Conservation (phyloP, 177 flowering plant species). For the Tripterygium wilfordii region DNA sequence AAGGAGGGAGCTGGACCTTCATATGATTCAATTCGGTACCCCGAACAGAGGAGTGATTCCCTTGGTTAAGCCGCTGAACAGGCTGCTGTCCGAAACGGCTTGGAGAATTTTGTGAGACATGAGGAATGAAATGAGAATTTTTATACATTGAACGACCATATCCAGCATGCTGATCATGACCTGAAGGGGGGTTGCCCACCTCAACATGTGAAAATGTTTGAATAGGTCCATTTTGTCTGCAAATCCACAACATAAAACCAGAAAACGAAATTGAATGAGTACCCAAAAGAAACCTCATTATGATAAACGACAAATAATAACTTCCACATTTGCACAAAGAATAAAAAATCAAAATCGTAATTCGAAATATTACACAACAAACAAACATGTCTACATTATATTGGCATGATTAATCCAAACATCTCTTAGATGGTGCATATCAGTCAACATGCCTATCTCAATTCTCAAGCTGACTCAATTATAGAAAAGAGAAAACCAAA, state of each 20-base stretch:
- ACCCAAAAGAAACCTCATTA: too few species aligned
- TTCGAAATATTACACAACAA: too few species aligned
- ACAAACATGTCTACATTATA: too few species aligned
- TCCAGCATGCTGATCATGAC: conserved; percentile 41
- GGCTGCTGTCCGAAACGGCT: conserved; percentile 81
- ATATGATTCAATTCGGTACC: conserved; percentile 53
- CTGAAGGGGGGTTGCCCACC: conserved; percentile 47
- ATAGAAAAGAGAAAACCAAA: too few species aligned
- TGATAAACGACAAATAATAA: too few species aligned
- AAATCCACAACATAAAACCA: conserved; percentile 11
- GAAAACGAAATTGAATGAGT: too few species aligned
- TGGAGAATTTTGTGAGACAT: conserved; percentile 54
- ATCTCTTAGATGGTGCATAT: too few species aligned
- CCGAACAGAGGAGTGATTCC: conserved; percentile 36
- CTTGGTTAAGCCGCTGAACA: conserved; percentile 43
- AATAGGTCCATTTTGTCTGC: conserved; percentile 60
- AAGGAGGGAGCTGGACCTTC: conserved; percentile 45
- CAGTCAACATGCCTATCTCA: too few species aligned
- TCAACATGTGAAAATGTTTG: conserved; percentile 52
- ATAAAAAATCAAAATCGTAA: too few species aligned
- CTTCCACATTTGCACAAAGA: too few species aligned
- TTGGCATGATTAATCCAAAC: too few species aligned
- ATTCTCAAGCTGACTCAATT: too few species aligned
- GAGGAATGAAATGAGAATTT: conserved; percentile 45
- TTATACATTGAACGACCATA: conserved; percentile 41